Evolutionary conservation across 208 protist genomes (phyloP).

Genomic region (Zelonia costaricensis): DNA sequence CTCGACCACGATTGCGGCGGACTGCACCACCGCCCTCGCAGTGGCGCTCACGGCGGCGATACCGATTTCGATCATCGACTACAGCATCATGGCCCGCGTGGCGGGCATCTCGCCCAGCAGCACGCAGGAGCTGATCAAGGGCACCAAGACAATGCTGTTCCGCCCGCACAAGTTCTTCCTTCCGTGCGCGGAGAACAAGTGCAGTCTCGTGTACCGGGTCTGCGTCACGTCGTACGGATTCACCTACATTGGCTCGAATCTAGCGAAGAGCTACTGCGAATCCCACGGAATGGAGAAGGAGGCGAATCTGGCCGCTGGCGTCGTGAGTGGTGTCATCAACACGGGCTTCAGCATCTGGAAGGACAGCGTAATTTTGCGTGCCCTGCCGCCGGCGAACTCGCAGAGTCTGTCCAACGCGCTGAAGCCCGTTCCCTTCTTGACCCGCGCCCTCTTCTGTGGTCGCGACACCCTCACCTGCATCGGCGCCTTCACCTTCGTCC

Average conservation of each 20-base stretch:
- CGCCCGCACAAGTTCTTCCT: conserved; percentile 88
- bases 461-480: conserved; percentile 82
- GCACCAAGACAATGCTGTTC: conserved; percentile 60
- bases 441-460: conserved; percentile 70
- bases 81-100: conserved; percentile 87
- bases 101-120: conserved; percentile 77
- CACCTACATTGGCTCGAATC: conserved; percentile 82
- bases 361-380: conserved; percentile 75
- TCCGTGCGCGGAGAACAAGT: conserved; percentile 84
- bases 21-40: conserved; percentile 61
- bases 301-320: conserved; percentile 62
- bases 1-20: conserved; percentile 41
- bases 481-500: conserved; percentile 80
- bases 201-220: conserved; percentile 66
- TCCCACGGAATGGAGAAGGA: conserved; percentile 52
- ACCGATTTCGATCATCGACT: conserved; percentile 90
- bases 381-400: conserved; percentile 56
- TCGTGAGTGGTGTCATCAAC: conserved; percentile 74
- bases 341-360: conserved; percentile 83
- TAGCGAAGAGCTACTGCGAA: conserved; percentile 83
- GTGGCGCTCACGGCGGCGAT: conserved; percentile 75
- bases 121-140: conserved; percentile 59
- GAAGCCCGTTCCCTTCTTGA: conserved; percentile 79
- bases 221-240: conserved; percentile 66
- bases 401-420: conserved; percentile 36